Evolutionary conservation across 1,284 basidiomycete species (phyloP), one percentile per base, ranked within the genome.

Genomic region (Ganoderma leucocontextum): DNA sequence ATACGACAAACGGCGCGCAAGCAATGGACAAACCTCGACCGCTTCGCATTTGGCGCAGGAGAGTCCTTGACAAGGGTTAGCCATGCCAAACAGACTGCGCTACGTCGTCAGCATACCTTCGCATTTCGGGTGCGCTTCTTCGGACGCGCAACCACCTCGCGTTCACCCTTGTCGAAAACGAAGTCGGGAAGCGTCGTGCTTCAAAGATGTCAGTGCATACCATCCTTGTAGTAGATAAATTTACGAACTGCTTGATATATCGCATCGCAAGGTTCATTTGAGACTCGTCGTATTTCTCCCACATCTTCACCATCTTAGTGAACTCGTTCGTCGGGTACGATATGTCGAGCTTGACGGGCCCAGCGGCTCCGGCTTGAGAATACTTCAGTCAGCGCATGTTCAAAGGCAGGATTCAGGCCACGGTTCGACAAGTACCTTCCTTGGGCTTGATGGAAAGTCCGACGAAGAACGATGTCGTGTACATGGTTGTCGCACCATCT

Each of bases 311-410:
- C 70, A 95, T 87, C 77, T 96, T 94, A 25, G 92, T 95, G 79
- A 99, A 99, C 77, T 98, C 95, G 57, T 92, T 93, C 7, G 96
- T 98, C 4, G 98, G 97, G 82, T 96, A 99, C 69, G 96, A 97
- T 69, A 99, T 96, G 80, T 99, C 97, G 68, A 99, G 85, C 78
- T 90, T 92, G 73, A 95, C 88, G 63, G 91, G 88, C 47, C 91
- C 93, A 70, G 83, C 80, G 15, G 88, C 79, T 35, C 89, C 90
- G 72, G 87, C 93, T 94, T 83, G 60, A 72, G 72, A 74, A 62
- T 61, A 49, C 58, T 59, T 64, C 62, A 71, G 66, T 73, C 35
- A 75, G 73, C 15, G 15, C 22, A 41, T 8, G 13, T 38, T 42
- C 58, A 12, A 38, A 25, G 55, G 13, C 17, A 55, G 7, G 17